Conservation (phyloP, 768 basidiomycete genomes). For the Suillus occidentalis region DNA sequence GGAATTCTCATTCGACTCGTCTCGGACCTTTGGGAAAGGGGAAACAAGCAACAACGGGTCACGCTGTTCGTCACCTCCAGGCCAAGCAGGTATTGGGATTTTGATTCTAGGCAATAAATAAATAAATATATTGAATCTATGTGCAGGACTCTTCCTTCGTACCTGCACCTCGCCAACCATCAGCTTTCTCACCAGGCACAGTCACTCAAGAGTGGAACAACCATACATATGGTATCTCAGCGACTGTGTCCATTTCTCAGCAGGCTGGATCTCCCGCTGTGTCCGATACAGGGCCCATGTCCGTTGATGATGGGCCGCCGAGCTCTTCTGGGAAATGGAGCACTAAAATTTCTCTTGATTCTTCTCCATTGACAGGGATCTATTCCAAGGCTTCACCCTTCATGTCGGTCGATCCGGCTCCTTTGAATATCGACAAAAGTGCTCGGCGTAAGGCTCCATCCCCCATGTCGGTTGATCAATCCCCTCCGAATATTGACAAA, state of each 20-base stretch:
- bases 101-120: neutral
- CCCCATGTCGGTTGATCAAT: neutral
- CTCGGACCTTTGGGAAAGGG: too few relatives aligned
- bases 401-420: neutral
- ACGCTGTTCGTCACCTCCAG: neutral
- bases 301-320: neutral
- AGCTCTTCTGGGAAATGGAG: neutral
- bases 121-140: neutral
- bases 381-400: neutral
- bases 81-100: neutral
- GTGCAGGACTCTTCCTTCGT: neutral
- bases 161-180: neutral
- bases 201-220: neutral
- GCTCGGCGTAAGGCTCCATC: neutral
- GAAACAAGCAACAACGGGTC: neutral
- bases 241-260: neutral
- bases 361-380: neutral
- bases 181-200: neutral
- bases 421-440: neutral
- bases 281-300: slow-evolving; percentile 1
- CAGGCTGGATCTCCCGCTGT: neutral
- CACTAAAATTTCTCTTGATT: neutral
- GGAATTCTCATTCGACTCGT: neutral
- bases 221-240: neutral
- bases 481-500: neutral